Conservation (phyloP, 2,329 filamentous ascomycete genomes). For the Hypoxylon sp. region DNA sequence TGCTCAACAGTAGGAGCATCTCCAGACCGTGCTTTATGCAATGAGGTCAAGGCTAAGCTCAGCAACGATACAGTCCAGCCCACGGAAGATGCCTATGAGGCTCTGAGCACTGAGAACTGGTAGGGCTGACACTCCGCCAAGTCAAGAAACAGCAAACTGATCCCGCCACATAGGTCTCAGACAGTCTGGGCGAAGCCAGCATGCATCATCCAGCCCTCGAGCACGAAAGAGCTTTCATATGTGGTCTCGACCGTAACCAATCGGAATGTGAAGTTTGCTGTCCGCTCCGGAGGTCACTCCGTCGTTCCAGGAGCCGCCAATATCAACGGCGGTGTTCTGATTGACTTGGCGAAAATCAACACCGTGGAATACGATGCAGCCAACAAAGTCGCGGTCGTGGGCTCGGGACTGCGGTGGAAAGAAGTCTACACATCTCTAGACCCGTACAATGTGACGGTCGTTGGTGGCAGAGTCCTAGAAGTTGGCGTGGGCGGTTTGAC, state of each 20-base stretch:
- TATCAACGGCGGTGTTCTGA: conserved; percentile 48
- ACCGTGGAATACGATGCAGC: conserved; percentile 44
- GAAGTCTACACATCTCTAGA: conserved; percentile 48
- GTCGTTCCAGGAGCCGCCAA: conserved; percentile 44
- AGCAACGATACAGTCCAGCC: conserved; percentile 36
- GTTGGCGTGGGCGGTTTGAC: conserved; percentile 50
- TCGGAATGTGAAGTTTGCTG: conserved; percentile 43
- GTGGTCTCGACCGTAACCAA: conserved; percentile 38
- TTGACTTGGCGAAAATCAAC: conserved; percentile 46
- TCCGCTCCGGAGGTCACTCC: conserved; percentile 50
- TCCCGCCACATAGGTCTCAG: conserved; percentile 44
- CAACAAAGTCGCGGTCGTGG: conserved; percentile 41
- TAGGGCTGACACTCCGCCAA: conserved; percentile 1
- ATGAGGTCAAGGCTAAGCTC: conserved; percentile 27
- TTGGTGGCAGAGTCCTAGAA: conserved; percentile 48
- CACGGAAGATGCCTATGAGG: conserved; percentile 31
- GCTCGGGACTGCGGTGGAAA: conserved; percentile 48
- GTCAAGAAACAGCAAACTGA: conserved; percentile 2
- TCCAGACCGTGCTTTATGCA: conserved; percentile 28
- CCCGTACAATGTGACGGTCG: conserved; percentile 48
- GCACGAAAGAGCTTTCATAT: conserved; percentile 39
- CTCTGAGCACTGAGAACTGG: conserved; percentile 42
- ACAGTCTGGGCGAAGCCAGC: conserved; percentile 48
- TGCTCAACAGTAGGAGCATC: conserved; percentile 22
- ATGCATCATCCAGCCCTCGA: conserved; percentile 47